Conservation (phyloP, 2,329 filamentous ascomycete species). For the Talaromyces sp. region DNA sequence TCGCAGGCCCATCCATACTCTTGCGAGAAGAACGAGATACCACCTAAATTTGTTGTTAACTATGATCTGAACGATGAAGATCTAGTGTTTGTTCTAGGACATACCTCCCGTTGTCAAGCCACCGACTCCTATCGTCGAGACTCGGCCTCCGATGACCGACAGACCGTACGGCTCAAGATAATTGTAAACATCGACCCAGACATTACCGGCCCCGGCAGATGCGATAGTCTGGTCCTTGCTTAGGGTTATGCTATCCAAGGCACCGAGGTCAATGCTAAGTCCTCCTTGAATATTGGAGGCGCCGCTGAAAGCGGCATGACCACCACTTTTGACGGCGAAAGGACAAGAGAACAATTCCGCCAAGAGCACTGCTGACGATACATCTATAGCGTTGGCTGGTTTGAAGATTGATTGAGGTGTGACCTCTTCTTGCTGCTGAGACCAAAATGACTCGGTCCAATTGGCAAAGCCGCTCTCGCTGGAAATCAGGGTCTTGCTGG, state of each 20-base stretch:
- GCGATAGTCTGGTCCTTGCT: conserved; percentile 28
- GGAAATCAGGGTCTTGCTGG: conserved; percentile 17
- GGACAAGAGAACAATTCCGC: conserved; percentile 30
- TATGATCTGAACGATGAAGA: not conserved
- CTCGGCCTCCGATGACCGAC: conserved; percentile 34
- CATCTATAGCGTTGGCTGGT: conserved; percentile 27
- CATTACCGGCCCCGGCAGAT: conserved; percentile 32
- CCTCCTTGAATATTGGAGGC: conserved; percentile 24
- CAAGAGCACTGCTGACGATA: conserved; percentile 33
- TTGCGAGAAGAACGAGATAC: conserved; percentile 33
- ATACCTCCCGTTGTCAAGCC: conserved; percentile 27
- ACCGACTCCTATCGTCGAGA: conserved; percentile 26
- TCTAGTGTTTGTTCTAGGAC: not conserved
- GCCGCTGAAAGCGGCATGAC: conserved; percentile 54
- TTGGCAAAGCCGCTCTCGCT: conserved; percentile 18
- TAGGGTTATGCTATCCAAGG: conserved; percentile 29
- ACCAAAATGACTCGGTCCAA: conserved; percentile 30
- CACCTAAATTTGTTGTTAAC: conserved; percentile 21
- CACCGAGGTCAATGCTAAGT: conserved; percentile 33
- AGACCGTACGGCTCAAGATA: conserved; percentile 30
- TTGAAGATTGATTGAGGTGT: conserved; percentile 35
- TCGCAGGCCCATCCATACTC: conserved; percentile 36
- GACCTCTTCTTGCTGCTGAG: conserved; percentile 34
- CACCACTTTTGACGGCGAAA: conserved; percentile 57
- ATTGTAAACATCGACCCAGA: conserved; percentile 35